A percentile compares a stretch with the other conserved stretches of the same genome.
Conservation (phyloP, 139 green algal species). For the Picochlorum costavermella region DNA sequence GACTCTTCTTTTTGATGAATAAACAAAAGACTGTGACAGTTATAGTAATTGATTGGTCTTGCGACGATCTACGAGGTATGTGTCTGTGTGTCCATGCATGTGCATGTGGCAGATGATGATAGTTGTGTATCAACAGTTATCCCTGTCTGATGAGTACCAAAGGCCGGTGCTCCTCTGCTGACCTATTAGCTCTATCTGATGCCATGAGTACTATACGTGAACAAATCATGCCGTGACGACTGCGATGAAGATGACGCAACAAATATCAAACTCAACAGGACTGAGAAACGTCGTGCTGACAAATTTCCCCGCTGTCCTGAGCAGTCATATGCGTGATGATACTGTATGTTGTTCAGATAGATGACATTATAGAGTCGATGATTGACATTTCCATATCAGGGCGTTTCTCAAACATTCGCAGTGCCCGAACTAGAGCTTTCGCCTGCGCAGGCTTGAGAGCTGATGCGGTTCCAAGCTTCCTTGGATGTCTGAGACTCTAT, state of each 20-base stretch:
- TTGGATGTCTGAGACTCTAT: conserved; percentile 60
- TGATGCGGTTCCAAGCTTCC: conserved; percentile 56
- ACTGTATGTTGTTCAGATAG: not conserved
- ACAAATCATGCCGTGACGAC: conserved; percentile 1
- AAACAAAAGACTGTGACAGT: not conserved
- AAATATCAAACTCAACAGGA: conserved; percentile 78
- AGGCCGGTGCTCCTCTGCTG: conserved; percentile 41
- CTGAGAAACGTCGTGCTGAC: conserved; percentile 29
- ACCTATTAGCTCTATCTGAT: conserved; percentile 78
- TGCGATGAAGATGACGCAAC: conserved; percentile 45
- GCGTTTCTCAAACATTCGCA: conserved; percentile 69
- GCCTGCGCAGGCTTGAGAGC: conserved; percentile 57
- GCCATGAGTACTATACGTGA: conserved; percentile 15
- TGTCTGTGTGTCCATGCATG: no score
- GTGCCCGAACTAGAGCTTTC: conserved; percentile 67
- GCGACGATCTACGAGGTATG: no score
- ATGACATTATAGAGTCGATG: conserved; percentile 9
- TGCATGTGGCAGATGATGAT: conserved; percentile 15
- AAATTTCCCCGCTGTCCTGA: conserved; percentile 62
- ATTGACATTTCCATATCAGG: conserved; percentile 40
- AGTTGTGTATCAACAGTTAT: conserved; percentile 52
- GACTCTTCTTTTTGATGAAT: not conserved
- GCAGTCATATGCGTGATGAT: conserved; percentile 6
- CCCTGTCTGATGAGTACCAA: conserved; percentile 52
- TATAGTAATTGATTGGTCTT: conserved; percentile 1